Evolutionary conservation across 2,329 filamentous ascomycete genomes (phyloP).

Genomic region (Claviceps sp.): DNA sequence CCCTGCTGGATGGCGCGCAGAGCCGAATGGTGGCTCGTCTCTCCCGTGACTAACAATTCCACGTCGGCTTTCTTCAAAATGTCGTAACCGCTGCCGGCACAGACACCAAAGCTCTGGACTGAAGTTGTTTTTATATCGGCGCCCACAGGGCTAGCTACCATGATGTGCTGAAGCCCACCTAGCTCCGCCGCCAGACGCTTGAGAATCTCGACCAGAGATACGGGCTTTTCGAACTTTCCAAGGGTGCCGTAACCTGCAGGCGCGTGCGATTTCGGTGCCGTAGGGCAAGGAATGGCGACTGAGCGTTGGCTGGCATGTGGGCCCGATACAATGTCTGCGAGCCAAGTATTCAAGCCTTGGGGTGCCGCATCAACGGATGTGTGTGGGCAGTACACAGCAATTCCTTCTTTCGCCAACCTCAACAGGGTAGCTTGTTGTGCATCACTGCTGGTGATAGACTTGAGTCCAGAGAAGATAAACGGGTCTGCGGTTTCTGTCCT

Average conservation of each 20-base stretch:
- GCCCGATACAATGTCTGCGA: constrained; percentile 70
- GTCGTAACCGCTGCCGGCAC: constrained; percentile 74
- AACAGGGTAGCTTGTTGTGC: constrained; percentile 79
- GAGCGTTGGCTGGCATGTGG: constrained; percentile 23
- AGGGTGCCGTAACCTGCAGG: constrained; percentile 40
- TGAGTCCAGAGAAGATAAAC: constrained; percentile 89
- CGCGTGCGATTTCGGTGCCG: constrained; percentile 28
- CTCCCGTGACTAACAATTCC: constrained; percentile 79
- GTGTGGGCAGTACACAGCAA: constrained; percentile 92
- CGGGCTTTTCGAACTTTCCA: constrained; percentile 26
- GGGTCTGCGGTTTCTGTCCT: constrained; percentile 47
- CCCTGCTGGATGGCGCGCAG: constrained; percentile 76
- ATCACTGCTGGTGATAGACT: constrained; percentile 72
- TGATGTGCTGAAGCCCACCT: constrained; percentile 46
- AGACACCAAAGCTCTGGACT: constrained; percentile 66
- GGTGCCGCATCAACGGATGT: constrained; percentile 84
- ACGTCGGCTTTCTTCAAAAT: constrained; percentile 58
- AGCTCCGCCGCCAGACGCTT: constrained; percentile 49
- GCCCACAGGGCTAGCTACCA: constrained; percentile 39
- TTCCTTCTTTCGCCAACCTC: constrained; percentile 67
- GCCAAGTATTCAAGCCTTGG: constrained; percentile 84
- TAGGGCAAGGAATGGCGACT: constrained; percentile 31
- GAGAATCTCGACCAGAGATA: constrained; percentile 31
- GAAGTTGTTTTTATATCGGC: constrained; percentile 19
- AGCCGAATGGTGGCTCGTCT: constrained; percentile 87